Percentiles rank a stretch among this genome's conserved stretches.
These are phyloP conservation scores for Yamadazyma sp. DNA, from an alignment of 805 yeast genomes.

Conservation along the genomic window DNA sequence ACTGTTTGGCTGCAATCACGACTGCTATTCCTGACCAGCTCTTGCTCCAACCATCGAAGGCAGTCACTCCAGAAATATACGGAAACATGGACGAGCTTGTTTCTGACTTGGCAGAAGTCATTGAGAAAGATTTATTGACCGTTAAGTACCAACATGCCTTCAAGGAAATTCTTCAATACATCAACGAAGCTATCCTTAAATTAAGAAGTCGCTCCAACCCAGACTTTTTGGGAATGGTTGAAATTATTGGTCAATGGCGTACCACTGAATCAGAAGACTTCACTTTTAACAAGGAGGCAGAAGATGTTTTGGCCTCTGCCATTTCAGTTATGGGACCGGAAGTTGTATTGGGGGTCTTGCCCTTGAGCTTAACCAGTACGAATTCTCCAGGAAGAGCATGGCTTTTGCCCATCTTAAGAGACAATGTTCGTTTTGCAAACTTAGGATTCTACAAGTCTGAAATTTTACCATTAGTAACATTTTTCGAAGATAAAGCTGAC, in stretches of 20 bases:
- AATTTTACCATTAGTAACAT: slow-evolving; percentile 63
- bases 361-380: slow-evolving; percentile 69
- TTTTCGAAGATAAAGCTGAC: slow-evolving; percentile 51
- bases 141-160: slow-evolving; percentile 78
- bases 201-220: slow-evolving; percentile 69
- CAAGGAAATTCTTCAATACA: slow-evolving; percentile 66
- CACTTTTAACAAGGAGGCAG: slow-evolving; percentile 72
- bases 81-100: slow-evolving; percentile 58
- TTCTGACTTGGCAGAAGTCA: slow-evolving; percentile 49
- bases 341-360: slow-evolving; percentile 67
- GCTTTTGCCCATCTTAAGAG: slow-evolving; percentile 89
- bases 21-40: slow-evolving; percentile 59
- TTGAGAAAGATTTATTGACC: slow-evolving; percentile 58
- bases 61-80: slow-evolving; percentile 47
- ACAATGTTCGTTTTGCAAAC: slow-evolving; percentile 71
- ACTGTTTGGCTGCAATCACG: slow-evolving; percentile 80
- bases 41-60: slow-evolving; percentile 52
- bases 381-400: slow-evolving; percentile 86
- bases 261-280: slow-evolving; percentile 70
- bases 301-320: slow-evolving; percentile 75
- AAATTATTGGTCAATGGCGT: slow-evolving; percentile 82
- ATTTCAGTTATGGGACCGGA: slow-evolving; percentile 86
- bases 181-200: slow-evolving; percentile 60
- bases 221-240: slow-evolving; percentile 63
- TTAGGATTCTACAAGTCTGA: slow-evolving; percentile 61